A percentile compares a stretch with the other conserved stretches of the same genome.
phyloP scores from a whole-genome alignment of 208 protist species.

The Leishmania martiniquensis region DNA sequence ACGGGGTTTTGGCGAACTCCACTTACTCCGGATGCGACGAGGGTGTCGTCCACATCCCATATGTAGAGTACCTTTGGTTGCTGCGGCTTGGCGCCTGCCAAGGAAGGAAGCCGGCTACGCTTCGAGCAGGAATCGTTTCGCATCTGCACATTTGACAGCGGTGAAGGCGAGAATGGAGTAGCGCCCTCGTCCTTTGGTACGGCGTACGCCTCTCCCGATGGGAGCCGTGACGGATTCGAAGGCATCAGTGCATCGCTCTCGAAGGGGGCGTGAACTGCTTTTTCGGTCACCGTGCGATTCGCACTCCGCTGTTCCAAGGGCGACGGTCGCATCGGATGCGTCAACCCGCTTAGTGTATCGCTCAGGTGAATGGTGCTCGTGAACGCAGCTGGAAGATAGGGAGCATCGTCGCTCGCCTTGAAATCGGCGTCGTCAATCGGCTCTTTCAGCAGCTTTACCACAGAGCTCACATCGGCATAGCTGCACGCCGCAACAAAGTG shows the following conservation, averaged over 20 bases:
- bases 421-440: slow-evolving; percentile 26
- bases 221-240: background rate
- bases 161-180: background rate
- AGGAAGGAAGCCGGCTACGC: background rate
- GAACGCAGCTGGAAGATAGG: slow-evolving; percentile 19
- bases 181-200: background rate
- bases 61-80: slow-evolving; percentile 62
- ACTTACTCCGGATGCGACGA: slow-evolving; percentile 58
- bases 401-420: slow-evolving; percentile 7
- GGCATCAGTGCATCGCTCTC: background rate
- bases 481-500: slow-evolving; percentile 25
- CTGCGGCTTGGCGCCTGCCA: background rate
- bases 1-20: slow-evolving; percentile 70
- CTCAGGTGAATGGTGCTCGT: slow-evolving; percentile 29
- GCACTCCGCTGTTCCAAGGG: background rate
- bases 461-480: slow-evolving; percentile 25
- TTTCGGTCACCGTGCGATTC: background rate
- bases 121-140: slow-evolving; percentile 16
- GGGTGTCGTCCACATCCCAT: slow-evolving; percentile 89
- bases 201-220: background rate
- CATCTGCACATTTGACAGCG: slow-evolving; percentile 1
- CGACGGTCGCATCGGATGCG: background rate
- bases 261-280: background rate
- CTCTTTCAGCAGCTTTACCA: slow-evolving; percentile 23
- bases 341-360: slow-evolving; percentile 6